Percentiles rank a stretch among this genome's conserved stretches.
phyloP scores from a whole-genome alignment of 768 basidiomycete genomes.

The Crucibulum laeve region DNA sequence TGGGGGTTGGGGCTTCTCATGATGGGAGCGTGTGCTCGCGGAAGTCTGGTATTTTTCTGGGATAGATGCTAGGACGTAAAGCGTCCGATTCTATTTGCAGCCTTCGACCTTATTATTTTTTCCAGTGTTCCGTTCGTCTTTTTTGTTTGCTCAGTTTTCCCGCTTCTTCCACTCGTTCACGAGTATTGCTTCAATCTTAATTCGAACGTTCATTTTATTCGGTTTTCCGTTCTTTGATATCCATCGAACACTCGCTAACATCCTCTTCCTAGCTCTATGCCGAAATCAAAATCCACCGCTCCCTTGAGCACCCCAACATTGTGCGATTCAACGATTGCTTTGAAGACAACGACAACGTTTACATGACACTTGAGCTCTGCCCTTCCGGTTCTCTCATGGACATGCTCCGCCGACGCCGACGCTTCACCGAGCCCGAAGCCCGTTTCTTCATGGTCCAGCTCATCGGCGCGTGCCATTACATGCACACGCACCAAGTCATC shows the following conservation, averaged over 20 bases:
- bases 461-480: constrained; percentile 94
- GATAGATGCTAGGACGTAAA: no score
- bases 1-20: no score
- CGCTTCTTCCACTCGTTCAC: no score
- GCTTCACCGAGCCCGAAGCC: constrained; percentile 89
- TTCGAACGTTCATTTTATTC: not conserved
- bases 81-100: no score
- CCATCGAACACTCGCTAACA: constrained; percentile 1
- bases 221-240: not conserved
- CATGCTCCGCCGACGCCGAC: constrained; percentile 79
- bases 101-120: no score
- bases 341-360: constrained; percentile 93
- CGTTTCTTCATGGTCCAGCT: constrained; percentile 93
- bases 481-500: constrained; percentile 96
- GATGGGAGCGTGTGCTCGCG: no score
- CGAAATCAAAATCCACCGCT: constrained; percentile 96
- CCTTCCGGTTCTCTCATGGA: constrained; percentile 88
- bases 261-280: constrained; percentile 72
- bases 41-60: no score
- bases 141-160: no score
- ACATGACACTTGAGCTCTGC: constrained; percentile 95
- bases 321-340: constrained; percentile 92
- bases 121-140: no score
- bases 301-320: constrained; percentile 89
- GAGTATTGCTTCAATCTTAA: not conserved